Percentiles rank a stretch among this genome's conserved stretches.
Conservation (phyloP, 176 grass and related monocot species). For the Poa pratensis region DNA sequence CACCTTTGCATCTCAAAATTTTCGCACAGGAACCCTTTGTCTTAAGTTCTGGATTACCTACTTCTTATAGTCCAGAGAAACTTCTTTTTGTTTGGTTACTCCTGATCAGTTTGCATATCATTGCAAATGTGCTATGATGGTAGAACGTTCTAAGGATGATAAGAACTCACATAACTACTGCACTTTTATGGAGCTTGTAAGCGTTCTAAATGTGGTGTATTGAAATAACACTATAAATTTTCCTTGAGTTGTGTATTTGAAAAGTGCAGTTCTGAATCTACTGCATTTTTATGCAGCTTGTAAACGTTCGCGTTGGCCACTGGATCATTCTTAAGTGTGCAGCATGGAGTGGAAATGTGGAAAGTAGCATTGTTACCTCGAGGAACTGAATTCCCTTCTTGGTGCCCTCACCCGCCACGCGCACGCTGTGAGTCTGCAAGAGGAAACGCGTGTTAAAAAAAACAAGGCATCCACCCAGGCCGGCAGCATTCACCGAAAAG, state of each 20-base stretch:
- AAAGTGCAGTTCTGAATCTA: neutral
- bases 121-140: neutral
- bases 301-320: neutral
- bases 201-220: no score
- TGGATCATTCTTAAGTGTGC: neutral
- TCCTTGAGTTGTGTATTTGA: no score
- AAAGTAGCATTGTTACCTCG: slow-evolving; percentile 48
- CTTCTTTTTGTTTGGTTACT: neutral
- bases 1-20: neutral
- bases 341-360: neutral
- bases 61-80: neutral
- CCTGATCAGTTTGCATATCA: neutral
- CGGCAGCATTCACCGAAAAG: neutral
- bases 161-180: no score
- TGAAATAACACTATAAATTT: no score
- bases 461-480: neutral
- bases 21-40: neutral
- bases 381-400: slow-evolving; percentile 74
- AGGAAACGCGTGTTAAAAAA: neutral
- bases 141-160: neutral
- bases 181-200: no score
- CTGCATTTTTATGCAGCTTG: neutral
- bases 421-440: slow-evolving; percentile 75
- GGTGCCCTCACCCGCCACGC: slow-evolving; percentile 52
- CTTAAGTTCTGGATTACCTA: neutral